Conservation (phyloP, 306 rosid genomes). For the Urtica urens region DNA sequence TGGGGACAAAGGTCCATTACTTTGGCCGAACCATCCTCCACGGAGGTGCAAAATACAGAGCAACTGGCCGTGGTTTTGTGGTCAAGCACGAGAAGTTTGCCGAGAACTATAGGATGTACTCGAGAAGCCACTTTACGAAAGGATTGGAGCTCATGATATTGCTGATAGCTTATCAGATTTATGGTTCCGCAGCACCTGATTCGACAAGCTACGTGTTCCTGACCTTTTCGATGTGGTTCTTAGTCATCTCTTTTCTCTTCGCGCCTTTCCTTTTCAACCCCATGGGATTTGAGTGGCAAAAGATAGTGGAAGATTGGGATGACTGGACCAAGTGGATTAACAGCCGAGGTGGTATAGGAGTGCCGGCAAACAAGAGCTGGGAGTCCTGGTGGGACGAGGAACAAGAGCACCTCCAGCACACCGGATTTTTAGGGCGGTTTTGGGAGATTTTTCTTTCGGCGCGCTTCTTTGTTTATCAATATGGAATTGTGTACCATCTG, state of each 20-base stretch:
- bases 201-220: constrained; percentile 32
- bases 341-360: constrained; percentile 86
- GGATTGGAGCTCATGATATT: constrained; percentile 69
- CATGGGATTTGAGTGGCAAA: constrained; percentile 99
- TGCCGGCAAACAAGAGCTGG: constrained; percentile 90
- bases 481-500: constrained; percentile 87
- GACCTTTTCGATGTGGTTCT: constrained; percentile 82
- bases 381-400: constrained; percentile 99
- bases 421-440: constrained; percentile 56
- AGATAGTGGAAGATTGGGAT: constrained; percentile 97
- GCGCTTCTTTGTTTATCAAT: constrained; percentile 83
- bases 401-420: constrained; percentile 81
- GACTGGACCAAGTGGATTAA: constrained; percentile 94
- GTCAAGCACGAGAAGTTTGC: constrained; percentile 90
- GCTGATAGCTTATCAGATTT: constrained; percentile 55
- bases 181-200: constrained; percentile 49
- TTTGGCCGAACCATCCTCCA: constrained; percentile 90
- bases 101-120: constrained; percentile 90
- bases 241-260: constrained; percentile 71
- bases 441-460: constrained; percentile 58
- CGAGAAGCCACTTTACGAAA: constrained; percentile 90
- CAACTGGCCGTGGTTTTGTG: constrained; percentile 98
- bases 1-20: constrained; percentile 82
- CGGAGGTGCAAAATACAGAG: constrained; percentile 95
- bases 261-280: constrained; percentile 94